These are phyloP conservation scores for Alternaria arborescens DNA, from an alignment of 2,329 filamentous ascomycete species.

Conservation along the genomic window DNA sequence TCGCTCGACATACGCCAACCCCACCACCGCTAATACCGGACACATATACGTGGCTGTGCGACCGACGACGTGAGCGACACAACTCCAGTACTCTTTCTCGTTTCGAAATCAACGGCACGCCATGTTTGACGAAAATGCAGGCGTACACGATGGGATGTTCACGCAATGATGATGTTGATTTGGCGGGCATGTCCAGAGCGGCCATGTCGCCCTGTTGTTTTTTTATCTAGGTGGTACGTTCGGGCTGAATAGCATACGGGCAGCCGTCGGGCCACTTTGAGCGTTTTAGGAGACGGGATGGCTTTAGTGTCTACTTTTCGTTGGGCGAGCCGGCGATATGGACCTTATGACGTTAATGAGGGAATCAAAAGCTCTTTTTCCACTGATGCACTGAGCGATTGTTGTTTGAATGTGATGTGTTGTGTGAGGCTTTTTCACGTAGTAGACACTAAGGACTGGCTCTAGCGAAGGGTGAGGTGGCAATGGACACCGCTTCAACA, in stretches of 20 bases:
- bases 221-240: slow-evolving; percentile 24
- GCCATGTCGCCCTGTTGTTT: slow-evolving; percentile 34
- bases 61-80: slow-evolving; percentile 24
- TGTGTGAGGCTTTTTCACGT: slow-evolving; percentile 7
- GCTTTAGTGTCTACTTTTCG: slow-evolving; percentile 39
- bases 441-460: slow-evolving; percentile 7
- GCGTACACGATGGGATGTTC: slow-evolving; percentile 37
- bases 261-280: slow-evolving; percentile 17
- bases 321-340: slow-evolving; percentile 31
- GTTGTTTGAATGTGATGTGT: not conserved
- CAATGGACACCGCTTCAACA: slow-evolving; percentile 18
- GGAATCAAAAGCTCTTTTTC: slow-evolving; percentile 51
- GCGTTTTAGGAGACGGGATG: slow-evolving; percentile 21
- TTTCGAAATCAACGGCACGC: slow-evolving; percentile 21
- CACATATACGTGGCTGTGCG: slow-evolving; percentile 27
- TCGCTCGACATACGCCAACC: slow-evolving; percentile 19
- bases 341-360: slow-evolving; percentile 48
- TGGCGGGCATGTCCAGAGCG: slow-evolving; percentile 28
- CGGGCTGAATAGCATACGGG: slow-evolving; percentile 21
- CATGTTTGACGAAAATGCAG: slow-evolving; percentile 40
- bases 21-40: slow-evolving; percentile 20
- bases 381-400: slow-evolving; percentile 5
- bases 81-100: slow-evolving; percentile 13
- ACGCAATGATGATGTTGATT: slow-evolving; percentile 41
- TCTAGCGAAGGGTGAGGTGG: slow-evolving; percentile 18